Base-by-base conservation (phyloP, 805 yeast species). In the Maudiozyma saulgeensis region DNA sequence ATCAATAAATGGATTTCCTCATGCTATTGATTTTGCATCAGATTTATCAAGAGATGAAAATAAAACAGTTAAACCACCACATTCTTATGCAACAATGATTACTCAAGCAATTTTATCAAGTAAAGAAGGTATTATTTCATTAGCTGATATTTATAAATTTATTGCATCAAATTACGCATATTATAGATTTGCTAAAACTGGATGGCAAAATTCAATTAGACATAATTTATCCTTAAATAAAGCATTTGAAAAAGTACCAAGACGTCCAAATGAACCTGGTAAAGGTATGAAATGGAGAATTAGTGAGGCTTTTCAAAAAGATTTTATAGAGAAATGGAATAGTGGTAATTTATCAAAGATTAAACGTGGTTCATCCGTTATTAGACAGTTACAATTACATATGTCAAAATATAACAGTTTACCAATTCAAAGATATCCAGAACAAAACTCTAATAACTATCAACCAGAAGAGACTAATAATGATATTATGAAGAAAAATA, bases 261-360 rank as follows among this genome's bases (percentile, higher is more conserved):
- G 99, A 61, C 79, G 86, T 63, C 90, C 96, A 31, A 84, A 88
- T 66, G 98, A 93, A 69, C 97, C 98, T 0, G 99, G 99, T 16
- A 93, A 93, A 67, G 98, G 99, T 55, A 91, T 93, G 95, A 93
- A 93, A 69, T 93, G 99, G 99, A 95, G 89, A 69, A 90, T 93
- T 51, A 81, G 89, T 54, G 93, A 87, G 40, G 71, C 81, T 44
- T 91, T 85, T 65, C 82, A 84, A 59, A 82, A 81, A 43, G 99
- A 93, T 55, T 90, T 90, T 60, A 68, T 90, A 63, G 78, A 76
- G 56, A 87, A 89, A 70, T 81, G 90, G 69, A 79, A 79, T 51
- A 81, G 78, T 52, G 96, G 96, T 15, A 77, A 84, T 39, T 68
- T 85, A 45, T 79, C 81, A 57, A 86, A 85, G 59, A 76, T 82